Percentiles rank a stretch among this genome's conserved stretches.
phyloP scores from a whole-genome alignment of 164 flowering plant genomes.

The Pachysandra terminalis region DNA sequence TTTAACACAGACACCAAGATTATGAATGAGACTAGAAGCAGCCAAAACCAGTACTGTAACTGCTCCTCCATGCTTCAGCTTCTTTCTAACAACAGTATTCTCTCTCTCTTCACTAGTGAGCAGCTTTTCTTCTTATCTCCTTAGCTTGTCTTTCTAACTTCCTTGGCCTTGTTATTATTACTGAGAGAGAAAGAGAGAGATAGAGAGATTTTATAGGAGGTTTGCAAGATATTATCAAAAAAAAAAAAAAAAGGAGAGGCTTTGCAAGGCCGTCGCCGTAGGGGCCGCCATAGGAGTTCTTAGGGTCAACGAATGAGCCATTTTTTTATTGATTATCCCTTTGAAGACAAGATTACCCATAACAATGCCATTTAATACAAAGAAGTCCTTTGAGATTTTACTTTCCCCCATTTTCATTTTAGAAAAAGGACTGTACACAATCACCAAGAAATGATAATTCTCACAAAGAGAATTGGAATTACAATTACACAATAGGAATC shows the following conservation, averaged over 20 bases:
- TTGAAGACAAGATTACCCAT: constrained; percentile 26
- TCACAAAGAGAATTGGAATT: too few species aligned
- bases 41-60: constrained; percentile 28
- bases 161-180: too few species aligned
- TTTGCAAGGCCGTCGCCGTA: constrained; percentile 66
- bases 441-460: too few species aligned
- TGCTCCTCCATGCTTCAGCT: constrained; percentile 10
- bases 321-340: constrained; percentile 8
- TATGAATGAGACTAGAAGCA: constrained; percentile 17
- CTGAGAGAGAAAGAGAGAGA: constrained; percentile 22
- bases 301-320: constrained; percentile 51
- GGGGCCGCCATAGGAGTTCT: constrained; percentile 70
- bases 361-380: background rate
- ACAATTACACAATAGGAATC: too few species aligned
- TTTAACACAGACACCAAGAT: constrained; percentile 38
- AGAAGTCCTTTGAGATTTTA: background rate
- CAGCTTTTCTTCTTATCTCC: constrained; percentile 14
- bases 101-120: background rate
- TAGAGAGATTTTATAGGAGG: constrained; percentile 11
- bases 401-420: too few species aligned
- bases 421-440: too few species aligned
- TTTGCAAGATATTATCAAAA: too few species aligned
- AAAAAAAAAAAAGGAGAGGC: constrained; percentile 7
- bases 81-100: constrained; percentile 5
- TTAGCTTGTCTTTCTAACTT: constrained; percentile 6